A percentile compares a stretch with the other conserved stretches of the same genome.
phyloP scores from a whole-genome alignment of 768 basidiomycete species.

The Mycena chlorophos region DNA sequence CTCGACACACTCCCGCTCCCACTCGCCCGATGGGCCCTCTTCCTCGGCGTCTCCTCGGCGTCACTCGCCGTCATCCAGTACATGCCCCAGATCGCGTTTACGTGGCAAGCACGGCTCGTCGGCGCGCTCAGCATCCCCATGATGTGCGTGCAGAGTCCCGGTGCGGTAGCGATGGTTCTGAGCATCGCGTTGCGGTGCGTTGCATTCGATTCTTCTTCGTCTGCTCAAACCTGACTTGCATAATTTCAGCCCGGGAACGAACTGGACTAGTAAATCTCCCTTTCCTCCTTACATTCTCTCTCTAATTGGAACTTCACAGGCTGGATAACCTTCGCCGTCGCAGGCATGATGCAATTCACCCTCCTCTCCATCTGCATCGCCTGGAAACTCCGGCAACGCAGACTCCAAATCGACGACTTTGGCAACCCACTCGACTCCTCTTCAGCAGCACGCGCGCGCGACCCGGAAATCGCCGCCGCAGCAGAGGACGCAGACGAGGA shows the following conservation, averaged over 20 bases:
- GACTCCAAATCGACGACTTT: constrained; percentile 85
- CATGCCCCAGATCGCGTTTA: constrained; percentile 80
- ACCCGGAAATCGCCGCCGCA: background rate
- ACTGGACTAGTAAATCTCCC: constrained; percentile 71
- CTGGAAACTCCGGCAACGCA: constrained; percentile 80
- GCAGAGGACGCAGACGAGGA: constrained; percentile 9
- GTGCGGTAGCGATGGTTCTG: constrained; percentile 81
- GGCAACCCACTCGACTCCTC: constrained; percentile 50
- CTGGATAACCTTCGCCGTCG: constrained; percentile 79
- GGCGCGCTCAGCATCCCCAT: constrained; percentile 93
- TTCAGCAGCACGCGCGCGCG: background rate
- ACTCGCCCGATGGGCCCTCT: constrained; percentile 66
- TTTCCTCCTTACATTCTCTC: background rate
- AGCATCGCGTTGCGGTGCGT: constrained; percentile 71
- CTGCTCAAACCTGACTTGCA: background rate
- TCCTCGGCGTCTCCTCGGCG: constrained; percentile 82
- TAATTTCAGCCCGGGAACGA: constrained; percentile 62
- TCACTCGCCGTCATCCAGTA: constrained; percentile 83
- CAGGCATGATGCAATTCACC: constrained; percentile 81
- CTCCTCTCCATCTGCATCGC: constrained; percentile 82
- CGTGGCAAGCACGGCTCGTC: constrained; percentile 76
- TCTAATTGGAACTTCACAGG: constrained; percentile 37
- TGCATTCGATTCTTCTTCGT: background rate
- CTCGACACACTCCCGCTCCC: constrained; percentile 19
- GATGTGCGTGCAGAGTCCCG: constrained; percentile 95